Conservation (phyloP, 169 alveolate species). For the Eimeria praecox region DNA sequence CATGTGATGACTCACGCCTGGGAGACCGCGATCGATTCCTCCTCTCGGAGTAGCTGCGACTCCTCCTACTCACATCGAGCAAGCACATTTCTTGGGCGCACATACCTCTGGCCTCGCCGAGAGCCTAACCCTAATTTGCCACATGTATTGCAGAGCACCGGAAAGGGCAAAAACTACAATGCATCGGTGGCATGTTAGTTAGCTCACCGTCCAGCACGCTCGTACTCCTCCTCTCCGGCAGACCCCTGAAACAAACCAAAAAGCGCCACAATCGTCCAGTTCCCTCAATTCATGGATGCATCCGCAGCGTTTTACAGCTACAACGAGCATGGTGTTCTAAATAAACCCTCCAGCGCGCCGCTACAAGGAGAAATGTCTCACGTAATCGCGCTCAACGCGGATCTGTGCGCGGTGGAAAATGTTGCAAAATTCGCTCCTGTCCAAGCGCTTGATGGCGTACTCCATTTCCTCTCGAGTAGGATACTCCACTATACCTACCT, state of each 20-base stretch:
- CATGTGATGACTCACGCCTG: constrained; percentile 26
- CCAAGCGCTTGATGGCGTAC: constrained; percentile 59
- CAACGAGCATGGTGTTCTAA: neutral
- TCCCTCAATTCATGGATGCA: neutral
- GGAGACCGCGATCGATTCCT: constrained; percentile 48
- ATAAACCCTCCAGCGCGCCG: neutral
- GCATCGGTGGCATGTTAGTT: neutral
- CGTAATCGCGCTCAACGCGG: constrained; percentile 73
- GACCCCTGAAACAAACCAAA: constrained; percentile 27
- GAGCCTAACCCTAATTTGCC: neutral
- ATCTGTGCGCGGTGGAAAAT: constrained; percentile 71
- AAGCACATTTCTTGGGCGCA: neutral
- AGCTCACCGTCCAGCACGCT: constrained; percentile 56
- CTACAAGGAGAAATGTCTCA: neutral
- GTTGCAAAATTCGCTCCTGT: constrained; percentile 73
- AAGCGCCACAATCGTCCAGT: neutral
- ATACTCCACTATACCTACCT: constrained; percentile 73
- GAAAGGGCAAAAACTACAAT: neutral
- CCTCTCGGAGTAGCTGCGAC: constrained; percentile 37
- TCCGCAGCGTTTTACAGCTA: neutral
- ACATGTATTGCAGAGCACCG: neutral
- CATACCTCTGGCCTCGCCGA: neutral
- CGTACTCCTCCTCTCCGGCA: constrained; percentile 41
- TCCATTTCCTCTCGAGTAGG: constrained; percentile 63
- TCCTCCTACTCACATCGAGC: neutral